Conservation (phyloP, 345 rosid species). For the Lumnitzera racemosa region DNA sequence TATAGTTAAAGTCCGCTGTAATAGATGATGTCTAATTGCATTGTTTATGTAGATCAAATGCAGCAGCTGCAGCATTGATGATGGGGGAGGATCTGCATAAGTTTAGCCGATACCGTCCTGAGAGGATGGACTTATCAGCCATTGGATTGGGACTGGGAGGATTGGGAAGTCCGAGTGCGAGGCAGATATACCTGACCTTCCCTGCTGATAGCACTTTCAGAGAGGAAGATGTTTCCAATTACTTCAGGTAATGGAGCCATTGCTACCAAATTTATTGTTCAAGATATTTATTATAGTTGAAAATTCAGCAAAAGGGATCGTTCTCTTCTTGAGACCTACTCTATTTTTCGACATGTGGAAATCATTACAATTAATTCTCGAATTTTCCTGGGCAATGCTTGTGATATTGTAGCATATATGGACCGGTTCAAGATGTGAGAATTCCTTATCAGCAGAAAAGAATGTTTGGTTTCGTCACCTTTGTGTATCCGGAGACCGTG, state of each 20-base stretch:
- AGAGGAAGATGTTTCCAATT: conserved; percentile 80
- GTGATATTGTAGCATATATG: conserved; percentile 34
- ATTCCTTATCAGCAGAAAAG: conserved; percentile 80
- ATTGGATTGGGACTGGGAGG: conserved; percentile 35
- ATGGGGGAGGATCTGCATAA: conserved; percentile 56
- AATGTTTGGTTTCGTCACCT: conserved; percentile 75
- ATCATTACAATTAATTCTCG: too few relatives aligned
- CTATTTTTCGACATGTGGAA: background rate
- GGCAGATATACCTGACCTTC: conserved; percentile 81
- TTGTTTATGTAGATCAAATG: conserved; percentile 25
- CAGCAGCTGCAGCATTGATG: conserved; percentile 54
- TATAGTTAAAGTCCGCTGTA: too few relatives aligned
- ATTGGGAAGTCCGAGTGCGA: conserved; percentile 43
- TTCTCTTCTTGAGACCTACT: background rate
- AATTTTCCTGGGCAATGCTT: background rate
- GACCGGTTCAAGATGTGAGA: conserved; percentile 75
- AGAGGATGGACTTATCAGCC: conserved; percentile 42
- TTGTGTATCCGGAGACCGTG: conserved; percentile 61
- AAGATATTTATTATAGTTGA: too few relatives aligned
- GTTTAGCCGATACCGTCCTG: conserved; percentile 44
- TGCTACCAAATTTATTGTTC: background rate
- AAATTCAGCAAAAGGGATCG: too few relatives aligned
- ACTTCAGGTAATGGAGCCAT: conserved; percentile 42
- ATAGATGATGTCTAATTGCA: conserved; percentile 1
- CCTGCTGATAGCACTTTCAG: conserved; percentile 76